These are phyloP conservation scores for Quercus ilex DNA, from an alignment of 306 rosid species.

Conservation along the genomic window DNA sequence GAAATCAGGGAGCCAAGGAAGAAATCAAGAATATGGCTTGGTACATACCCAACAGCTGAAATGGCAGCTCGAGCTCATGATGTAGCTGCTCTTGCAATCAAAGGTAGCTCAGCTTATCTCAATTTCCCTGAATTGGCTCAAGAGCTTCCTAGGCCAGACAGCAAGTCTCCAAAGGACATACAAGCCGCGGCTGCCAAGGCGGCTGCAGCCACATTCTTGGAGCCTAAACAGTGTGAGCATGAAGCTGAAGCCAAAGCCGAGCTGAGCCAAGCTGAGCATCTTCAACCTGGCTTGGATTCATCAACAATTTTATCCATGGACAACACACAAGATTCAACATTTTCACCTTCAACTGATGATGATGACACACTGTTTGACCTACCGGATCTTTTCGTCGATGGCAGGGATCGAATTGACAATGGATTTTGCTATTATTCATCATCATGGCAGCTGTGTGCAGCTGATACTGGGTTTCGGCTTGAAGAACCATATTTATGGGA, in stretches of 20 bases:
- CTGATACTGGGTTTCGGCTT: slow-evolving; percentile 45
- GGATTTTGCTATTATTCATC: slow-evolving; percentile 45
- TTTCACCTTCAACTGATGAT: slow-evolving; percentile 28
- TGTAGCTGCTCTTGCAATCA: slow-evolving; percentile 82
- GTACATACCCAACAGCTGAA: slow-evolving; percentile 76
- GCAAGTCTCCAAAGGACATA: slow-evolving; percentile 70
- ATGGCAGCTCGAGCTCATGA: slow-evolving; percentile 98
- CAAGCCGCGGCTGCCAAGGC: slow-evolving; percentile 86
- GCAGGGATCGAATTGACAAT: slow-evolving; percentile 11
- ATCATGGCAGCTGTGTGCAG: slow-evolving; percentile 63
- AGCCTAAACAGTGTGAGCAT: slow-evolving; percentile 5
- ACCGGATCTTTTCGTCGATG: slow-evolving; percentile 71
- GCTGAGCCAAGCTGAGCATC: slow-evolving; percentile 10
- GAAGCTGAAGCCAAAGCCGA: slow-evolving; percentile 21
- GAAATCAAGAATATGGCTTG: slow-evolving; percentile 92
- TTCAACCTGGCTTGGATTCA: not conserved
- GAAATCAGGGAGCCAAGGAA: slow-evolving; percentile 90
- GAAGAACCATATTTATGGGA: slow-evolving; percentile 73
- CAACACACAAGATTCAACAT: slow-evolving; percentile 23
- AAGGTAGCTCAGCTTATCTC: slow-evolving; percentile 71
- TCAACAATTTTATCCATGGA: slow-evolving; percentile 27
- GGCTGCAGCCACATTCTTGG: slow-evolving; percentile 37
- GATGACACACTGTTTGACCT: slow-evolving; percentile 77
- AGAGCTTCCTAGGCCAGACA: slow-evolving; percentile 62
- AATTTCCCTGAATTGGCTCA: slow-evolving; percentile 70